Evolutionary conservation across 805 yeast genomes (phyloP).

Genomic region (Metschnikowia similis): DNA sequence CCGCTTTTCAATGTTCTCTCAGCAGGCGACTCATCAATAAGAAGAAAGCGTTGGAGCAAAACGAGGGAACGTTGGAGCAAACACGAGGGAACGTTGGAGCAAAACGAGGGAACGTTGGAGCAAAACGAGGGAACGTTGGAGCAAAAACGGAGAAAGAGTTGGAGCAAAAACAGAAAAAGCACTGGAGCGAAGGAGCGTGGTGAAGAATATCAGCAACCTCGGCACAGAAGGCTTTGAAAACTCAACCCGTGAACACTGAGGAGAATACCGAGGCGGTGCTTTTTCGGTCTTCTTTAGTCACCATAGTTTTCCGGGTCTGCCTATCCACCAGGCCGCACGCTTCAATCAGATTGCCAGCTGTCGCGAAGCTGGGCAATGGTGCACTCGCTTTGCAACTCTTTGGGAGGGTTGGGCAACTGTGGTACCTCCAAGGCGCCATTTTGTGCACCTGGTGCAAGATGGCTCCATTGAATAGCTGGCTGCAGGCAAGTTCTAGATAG

Average conservation of each 20-base stretch:
- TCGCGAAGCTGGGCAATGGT: constrained; percentile 15
- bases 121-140: too few species aligned
- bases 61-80: too few species aligned
- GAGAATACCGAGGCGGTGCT: constrained; percentile 18
- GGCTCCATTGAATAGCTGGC: constrained; percentile 23
- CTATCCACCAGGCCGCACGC: constrained; percentile 18
- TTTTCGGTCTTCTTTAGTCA: constrained; percentile 11
- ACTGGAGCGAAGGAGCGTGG: too few species aligned
- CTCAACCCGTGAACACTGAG: constrained; percentile 12
- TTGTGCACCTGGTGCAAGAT: constrained; percentile 21
- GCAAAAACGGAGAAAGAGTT: too few species aligned
- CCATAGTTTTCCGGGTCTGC: constrained; percentile 6
- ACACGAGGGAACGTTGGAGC: too few species aligned
- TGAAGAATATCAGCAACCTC: constrained; percentile 25
- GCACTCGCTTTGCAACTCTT: constrained; percentile 13
- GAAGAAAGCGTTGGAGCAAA: too few species aligned
- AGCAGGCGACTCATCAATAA: too few species aligned
- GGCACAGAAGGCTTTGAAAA: constrained; percentile 9
- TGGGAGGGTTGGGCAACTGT: constrained; percentile 14
- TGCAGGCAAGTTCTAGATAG: constrained; percentile 21
- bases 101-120: too few species aligned
- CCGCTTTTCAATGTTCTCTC: too few species aligned
- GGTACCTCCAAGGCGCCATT: constrained; percentile 20
- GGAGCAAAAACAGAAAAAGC: too few species aligned
- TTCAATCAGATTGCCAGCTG: constrained; percentile 16